These are phyloP conservation scores for Termitomyces bulborhizus DNA, from an alignment of 768 basidiomycete genomes.

Conservation along the genomic window DNA sequence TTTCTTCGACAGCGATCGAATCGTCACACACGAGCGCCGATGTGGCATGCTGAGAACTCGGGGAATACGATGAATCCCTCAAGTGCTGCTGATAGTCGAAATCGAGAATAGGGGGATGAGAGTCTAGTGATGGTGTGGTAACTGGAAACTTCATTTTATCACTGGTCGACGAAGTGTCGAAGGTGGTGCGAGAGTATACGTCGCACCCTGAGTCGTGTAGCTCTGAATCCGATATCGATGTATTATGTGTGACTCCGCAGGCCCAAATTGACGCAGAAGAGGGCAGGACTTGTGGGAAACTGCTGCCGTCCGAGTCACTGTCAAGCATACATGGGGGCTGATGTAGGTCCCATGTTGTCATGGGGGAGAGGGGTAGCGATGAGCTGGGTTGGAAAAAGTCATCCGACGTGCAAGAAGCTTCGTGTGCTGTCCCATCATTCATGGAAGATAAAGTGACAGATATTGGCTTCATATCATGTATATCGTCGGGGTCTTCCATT, in stretches of 20 bases:
- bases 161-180: not conserved
- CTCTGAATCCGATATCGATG: not conserved
- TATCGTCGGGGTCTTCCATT: not conserved
- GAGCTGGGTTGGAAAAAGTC: constrained; percentile 1
- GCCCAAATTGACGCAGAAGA: constrained; percentile 20
- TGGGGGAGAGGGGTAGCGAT: not conserved
- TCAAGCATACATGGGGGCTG: not conserved
- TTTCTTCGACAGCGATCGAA: constrained; percentile 14
- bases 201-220: constrained; percentile 1
- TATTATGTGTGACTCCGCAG: not conserved
- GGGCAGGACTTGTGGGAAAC: constrained; percentile 17
- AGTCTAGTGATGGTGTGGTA: constrained; percentile 4
- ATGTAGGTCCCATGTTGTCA: not conserved
- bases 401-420: not conserved
- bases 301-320: constrained; percentile 5
- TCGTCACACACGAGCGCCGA: not conserved
- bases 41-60: not conserved
- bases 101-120: not conserved
- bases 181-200: not conserved
- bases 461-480: not conserved
- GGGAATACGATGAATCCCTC: not conserved
- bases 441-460: not conserved
- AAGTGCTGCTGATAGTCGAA: not conserved
- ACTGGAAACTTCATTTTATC: not conserved
- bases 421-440: not conserved